phyloP scores from a whole-genome alignment of 2,329 filamentous ascomycete genomes.

The Penicillium sp. region DNA sequence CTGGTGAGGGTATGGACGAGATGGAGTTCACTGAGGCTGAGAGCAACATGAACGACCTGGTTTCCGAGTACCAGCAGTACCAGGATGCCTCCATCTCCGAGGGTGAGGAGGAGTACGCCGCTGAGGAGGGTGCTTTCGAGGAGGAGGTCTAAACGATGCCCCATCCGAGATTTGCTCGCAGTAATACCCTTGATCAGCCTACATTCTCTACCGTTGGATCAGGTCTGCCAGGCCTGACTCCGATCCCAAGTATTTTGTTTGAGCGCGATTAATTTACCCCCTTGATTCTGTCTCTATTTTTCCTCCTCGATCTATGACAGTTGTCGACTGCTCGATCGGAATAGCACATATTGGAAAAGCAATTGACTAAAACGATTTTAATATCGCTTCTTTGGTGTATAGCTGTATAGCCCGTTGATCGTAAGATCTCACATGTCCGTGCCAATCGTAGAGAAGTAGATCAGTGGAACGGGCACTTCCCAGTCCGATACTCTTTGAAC shows the following conservation, averaged over 20 bases:
- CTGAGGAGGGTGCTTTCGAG: constrained; percentile 72
- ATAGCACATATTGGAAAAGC: constrained; percentile 34
- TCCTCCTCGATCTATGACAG: constrained; percentile 18
- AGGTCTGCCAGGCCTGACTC: constrained; percentile 21
- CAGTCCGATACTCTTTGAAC: constrained; percentile 39
- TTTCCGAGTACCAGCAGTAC: constrained; percentile 99
- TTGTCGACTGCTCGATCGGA: constrained; percentile 19
- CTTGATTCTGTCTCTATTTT: constrained; percentile 34
- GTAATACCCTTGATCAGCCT: constrained; percentile 36
- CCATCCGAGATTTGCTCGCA: constrained; percentile 28
- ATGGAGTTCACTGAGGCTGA: constrained; percentile 99
- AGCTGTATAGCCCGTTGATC: too few relatives aligned
- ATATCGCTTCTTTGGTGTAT: background rate
- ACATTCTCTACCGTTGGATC: constrained; percentile 28
- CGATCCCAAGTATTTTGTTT: constrained; percentile 31
- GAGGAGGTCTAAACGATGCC: constrained; percentile 59
- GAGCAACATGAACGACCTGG: constrained; percentile 99
- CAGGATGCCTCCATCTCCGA: constrained; percentile 97
- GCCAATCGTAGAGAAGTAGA: too few relatives aligned
- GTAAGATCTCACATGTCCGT: too few relatives aligned
- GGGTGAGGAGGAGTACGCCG: constrained; percentile 85
- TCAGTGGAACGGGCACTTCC: constrained; percentile 47
- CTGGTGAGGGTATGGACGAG: constrained; percentile 99
- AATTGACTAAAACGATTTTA: constrained; percentile 22
- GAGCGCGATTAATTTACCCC: constrained; percentile 33